A percentile compares a stretch with the other conserved stretches of the same genome.
These are phyloP conservation scores for Rhodotorula diobovata DNA, from an alignment of 768 basidiomycete species.

Conservation along the genomic window DNA sequence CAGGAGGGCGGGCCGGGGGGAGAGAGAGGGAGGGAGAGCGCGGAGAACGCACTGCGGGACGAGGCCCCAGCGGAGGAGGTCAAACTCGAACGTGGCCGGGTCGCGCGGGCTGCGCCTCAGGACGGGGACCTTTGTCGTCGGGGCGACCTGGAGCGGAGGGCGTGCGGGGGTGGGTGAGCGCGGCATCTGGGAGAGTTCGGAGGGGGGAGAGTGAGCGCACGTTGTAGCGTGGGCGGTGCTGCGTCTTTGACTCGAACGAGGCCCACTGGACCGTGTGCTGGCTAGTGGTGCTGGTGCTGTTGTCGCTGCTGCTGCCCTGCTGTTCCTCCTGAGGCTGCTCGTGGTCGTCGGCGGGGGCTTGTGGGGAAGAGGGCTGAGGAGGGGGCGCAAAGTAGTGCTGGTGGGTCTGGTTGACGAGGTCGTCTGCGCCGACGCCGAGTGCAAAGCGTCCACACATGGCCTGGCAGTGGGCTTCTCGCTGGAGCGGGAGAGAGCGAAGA, in stretches of 20 bases:
- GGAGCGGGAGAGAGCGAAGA: background rate
- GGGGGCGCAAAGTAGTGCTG: background rate
- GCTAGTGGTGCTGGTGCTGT: too few relatives aligned
- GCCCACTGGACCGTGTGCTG: background rate
- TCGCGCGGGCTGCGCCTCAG: background rate
- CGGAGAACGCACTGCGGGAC: slow-evolving; percentile 1
- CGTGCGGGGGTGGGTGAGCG: background rate
- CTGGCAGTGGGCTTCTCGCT: background rate
- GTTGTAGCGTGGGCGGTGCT: slow-evolving; percentile 5
- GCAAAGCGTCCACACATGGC: slow-evolving; percentile 25
- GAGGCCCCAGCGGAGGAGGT: slow-evolving; percentile 12
- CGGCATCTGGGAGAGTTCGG: too few relatives aligned
- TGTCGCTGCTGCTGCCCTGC: background rate
- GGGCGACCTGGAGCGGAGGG: slow-evolving; percentile 1
- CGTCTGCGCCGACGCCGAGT: background rate
- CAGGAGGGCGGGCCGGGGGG: background rate
- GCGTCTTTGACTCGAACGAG: background rate
- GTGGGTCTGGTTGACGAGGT: background rate
- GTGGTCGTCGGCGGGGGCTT: background rate
- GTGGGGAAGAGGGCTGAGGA: background rate
- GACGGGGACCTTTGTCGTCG: slow-evolving; percentile 2
- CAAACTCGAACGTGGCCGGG: background rate
- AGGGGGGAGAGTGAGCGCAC: background rate
- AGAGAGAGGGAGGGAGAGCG: background rate
- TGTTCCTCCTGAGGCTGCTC: background rate